Conservation (phyloP, 2,329 filamentous ascomycete genomes). For the Nemania serpens region DNA sequence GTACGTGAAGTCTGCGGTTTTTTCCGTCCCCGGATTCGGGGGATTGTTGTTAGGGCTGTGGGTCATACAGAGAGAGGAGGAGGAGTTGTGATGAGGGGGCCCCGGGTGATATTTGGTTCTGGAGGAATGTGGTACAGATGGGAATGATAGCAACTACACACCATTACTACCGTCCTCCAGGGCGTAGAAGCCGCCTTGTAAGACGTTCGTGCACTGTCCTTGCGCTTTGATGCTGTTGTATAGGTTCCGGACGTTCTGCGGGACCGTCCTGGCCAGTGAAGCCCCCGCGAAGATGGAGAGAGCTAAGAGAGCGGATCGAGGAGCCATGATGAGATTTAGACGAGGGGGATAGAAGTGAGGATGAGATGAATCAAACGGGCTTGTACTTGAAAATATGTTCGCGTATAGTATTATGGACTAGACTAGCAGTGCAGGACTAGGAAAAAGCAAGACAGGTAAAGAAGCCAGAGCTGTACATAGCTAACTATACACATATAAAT, state of each 20-base stretch:
- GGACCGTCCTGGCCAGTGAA: conserved; percentile 39
- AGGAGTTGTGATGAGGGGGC: too few species aligned
- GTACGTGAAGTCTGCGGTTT: conserved; percentile 39
- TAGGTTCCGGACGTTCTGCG: conserved; percentile 48
- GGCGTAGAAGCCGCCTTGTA: conserved; percentile 50
- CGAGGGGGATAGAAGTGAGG: background rate
- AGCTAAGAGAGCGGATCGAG: conserved; percentile 24
- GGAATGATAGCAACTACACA: conserved; percentile 30
- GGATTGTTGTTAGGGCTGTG: too few species aligned
- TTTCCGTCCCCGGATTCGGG: too few species aligned
- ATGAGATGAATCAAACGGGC: too few species aligned
- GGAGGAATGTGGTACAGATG: too few species aligned
- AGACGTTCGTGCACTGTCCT: conserved; percentile 45
- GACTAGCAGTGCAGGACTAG: too few species aligned
- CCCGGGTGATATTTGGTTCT: too few species aligned
- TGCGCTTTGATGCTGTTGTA: conserved; percentile 47
- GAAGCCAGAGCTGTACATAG: conserved; percentile 1
- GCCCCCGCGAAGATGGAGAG: conserved; percentile 27
- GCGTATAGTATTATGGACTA: too few species aligned
- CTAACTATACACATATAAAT: too few species aligned
- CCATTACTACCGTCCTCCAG: conserved; percentile 44
- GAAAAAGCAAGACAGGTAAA: background rate
- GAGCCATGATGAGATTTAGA: conserved; percentile 25
- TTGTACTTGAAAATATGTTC: background rate
- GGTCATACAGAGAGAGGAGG: too few species aligned